A percentile compares a stretch with the other conserved stretches of the same genome.
Conservation (phyloP, 352 stramenopile genomes). For the Pythium coloratum region DNA sequence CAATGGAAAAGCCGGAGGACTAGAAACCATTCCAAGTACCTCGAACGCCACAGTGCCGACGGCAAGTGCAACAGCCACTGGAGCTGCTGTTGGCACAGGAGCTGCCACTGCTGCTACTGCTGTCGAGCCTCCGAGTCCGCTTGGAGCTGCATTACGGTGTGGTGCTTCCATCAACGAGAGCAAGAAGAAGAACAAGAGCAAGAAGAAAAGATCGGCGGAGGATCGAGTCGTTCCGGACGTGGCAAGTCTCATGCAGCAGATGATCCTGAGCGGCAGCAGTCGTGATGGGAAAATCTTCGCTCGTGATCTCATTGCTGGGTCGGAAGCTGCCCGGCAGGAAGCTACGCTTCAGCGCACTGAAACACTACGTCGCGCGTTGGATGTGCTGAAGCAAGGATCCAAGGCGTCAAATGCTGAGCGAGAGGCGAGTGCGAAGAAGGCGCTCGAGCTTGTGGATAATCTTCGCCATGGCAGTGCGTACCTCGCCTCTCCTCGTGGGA, state of each 20-base stretch:
- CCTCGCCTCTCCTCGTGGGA: not conserved
- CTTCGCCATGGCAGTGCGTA: not conserved
- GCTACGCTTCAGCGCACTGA: slow-evolving; percentile 3
- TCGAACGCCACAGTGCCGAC: not conserved
- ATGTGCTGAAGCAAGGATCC: slow-evolving; percentile 5
- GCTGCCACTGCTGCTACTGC: not conserved
- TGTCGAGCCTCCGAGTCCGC: no score
- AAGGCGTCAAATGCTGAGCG: not conserved
- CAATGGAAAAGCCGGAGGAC: not conserved
- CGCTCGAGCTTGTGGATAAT: slow-evolving; percentile 7
- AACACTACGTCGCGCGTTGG: not conserved
- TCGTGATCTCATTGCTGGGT: not conserved
- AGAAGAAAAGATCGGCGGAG: slow-evolving; percentile 4
- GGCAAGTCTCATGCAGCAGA: not conserved
- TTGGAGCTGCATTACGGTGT: not conserved
- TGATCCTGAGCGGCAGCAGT: not conserved
- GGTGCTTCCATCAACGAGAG: slow-evolving; percentile 5
- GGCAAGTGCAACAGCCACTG: not conserved
- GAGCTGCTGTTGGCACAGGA: not conserved
- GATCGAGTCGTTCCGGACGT: not conserved
- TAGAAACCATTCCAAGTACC: not conserved
- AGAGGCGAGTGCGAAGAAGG: not conserved
- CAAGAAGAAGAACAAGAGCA: slow-evolving; percentile 34
- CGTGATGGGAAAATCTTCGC: not conserved
- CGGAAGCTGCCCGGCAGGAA: not conserved